These are phyloP conservation scores for Capsella rubella DNA, from an alignment of 441 rosid species.

Conservation along the genomic window DNA sequence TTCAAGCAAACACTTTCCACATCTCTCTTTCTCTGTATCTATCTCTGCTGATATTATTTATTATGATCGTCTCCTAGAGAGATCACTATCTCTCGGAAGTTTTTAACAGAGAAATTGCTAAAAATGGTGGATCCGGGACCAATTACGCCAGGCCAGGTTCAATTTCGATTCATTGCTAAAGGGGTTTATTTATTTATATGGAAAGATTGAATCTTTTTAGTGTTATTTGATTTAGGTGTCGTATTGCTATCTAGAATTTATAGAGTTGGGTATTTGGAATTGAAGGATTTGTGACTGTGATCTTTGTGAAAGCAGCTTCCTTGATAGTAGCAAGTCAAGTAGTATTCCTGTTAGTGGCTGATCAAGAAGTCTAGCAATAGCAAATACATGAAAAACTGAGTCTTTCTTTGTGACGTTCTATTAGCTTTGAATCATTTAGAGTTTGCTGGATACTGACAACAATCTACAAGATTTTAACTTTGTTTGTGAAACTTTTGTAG, in stretches of 20 bases:
- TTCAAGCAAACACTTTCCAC: conserved; percentile 43
- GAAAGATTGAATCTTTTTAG: conserved; percentile 13
- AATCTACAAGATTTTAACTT: conserved; percentile 30
- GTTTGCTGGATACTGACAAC: neutral
- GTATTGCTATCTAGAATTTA: neutral
- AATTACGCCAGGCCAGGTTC: conserved; percentile 48
- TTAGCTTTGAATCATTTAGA: conserved; percentile 1
- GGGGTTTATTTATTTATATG: conserved; percentile 9
- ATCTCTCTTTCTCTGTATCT: conserved; percentile 4
- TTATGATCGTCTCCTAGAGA: conserved; percentile 36
- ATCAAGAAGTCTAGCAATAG: conserved; percentile 7
- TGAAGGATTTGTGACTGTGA: conserved; percentile 12
- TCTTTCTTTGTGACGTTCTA: neutral
- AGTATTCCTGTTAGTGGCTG: neutral
- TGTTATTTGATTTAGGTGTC: neutral
- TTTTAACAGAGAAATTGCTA: neutral
- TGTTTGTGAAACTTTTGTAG: conserved; percentile 22
- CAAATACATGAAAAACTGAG: neutral
- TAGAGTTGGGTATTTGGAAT: neutral
- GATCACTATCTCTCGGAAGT: conserved; percentile 28
- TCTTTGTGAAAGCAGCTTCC: neutral
- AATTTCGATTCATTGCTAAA: conserved; percentile 8
- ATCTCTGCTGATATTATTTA: conserved; percentile 19
- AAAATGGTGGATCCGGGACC: conserved; percentile 50
- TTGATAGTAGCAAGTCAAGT: neutral